A percentile compares a stretch with the other conserved stretches of the same genome.
Evolutionary conservation across 2,329 filamentous ascomycete genomes (phyloP).

Genomic region (Claviceps pazoutovae): DNA sequence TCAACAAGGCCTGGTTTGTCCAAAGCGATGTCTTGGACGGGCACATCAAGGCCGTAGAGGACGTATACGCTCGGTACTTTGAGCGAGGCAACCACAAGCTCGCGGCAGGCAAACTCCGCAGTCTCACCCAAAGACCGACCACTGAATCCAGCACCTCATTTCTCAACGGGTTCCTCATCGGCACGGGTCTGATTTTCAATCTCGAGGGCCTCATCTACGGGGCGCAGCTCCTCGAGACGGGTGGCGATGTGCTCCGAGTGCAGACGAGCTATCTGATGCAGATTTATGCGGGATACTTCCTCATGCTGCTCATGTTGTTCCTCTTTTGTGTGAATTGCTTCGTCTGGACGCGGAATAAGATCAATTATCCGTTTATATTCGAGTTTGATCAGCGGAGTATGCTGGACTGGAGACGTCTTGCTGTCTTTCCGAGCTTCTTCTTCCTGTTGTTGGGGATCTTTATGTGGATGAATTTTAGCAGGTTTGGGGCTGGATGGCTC

Average conservation of each 20-base stretch:
- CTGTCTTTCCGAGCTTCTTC: constrained; percentile 78
- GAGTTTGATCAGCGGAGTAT: constrained; percentile 82
- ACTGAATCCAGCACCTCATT: constrained; percentile 46
- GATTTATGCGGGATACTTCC: constrained; percentile 85
- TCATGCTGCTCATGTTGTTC: constrained; percentile 65
- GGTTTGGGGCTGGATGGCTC: constrained; percentile 49
- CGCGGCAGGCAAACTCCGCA: constrained; percentile 73
- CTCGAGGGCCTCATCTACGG: constrained; percentile 53
- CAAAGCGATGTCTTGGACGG: constrained; percentile 73
- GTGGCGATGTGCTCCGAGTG: constrained; percentile 31
- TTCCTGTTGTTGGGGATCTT: constrained; percentile 63
- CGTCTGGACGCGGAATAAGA: constrained; percentile 68
- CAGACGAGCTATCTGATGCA: constrained; percentile 62
- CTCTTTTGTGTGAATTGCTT: constrained; percentile 79
- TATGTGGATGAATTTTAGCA: constrained; percentile 80
- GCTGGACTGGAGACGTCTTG: constrained; percentile 78
- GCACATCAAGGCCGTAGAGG: constrained; percentile 69
- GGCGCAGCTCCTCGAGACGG: constrained; percentile 33
- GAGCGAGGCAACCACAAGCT: constrained; percentile 88
- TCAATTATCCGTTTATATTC: constrained; percentile 95
- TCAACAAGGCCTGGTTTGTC: constrained; percentile 84
- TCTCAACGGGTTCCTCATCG: constrained; percentile 51
- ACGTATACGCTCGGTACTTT: constrained; percentile 89
- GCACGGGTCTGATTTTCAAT: constrained; percentile 50
- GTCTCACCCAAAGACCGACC: constrained; percentile 44